Percentiles rank a stretch among this genome's conserved stretches.
These are phyloP conservation scores for Eucalyptus sideroxylon DNA, from an alignment of 345 rosid species.

Conservation along the genomic window DNA sequence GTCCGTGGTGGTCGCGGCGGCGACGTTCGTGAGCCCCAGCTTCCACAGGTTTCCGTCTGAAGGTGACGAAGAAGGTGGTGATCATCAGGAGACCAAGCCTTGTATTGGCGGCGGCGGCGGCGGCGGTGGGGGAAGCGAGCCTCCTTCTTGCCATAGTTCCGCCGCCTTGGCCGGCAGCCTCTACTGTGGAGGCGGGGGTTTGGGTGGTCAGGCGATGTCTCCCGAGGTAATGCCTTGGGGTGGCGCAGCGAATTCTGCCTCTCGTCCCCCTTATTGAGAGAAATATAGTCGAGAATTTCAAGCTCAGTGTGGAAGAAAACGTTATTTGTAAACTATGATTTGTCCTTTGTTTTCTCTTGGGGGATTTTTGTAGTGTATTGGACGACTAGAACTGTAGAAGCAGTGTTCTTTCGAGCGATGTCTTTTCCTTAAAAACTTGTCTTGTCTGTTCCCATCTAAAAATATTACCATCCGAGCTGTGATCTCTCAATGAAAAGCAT, in stretches of 20 bases:
- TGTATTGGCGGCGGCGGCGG: neutral
- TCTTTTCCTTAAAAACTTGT: neutral
- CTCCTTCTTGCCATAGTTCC: neutral
- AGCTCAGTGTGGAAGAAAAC: neutral
- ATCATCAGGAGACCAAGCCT: neutral
- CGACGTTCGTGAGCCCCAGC: slow-evolving; percentile 14
- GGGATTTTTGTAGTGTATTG: neutral
- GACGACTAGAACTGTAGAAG: neutral
- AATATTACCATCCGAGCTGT: neutral
- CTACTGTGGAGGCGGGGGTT: neutral
- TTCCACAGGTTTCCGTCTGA: slow-evolving; percentile 11
- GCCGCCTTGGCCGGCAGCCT: neutral
- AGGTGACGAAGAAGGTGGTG: neutral
- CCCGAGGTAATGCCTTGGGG: neutral
- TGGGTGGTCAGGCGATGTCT: neutral
- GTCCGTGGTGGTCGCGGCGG: slow-evolving; percentile 22
- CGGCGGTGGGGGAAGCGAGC: neutral
- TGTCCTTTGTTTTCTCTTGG: neutral
- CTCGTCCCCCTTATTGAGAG: neutral
- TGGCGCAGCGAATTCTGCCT: neutral
- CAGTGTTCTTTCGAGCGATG: neutral
- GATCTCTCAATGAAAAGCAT: neutral
- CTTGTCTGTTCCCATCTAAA: neutral
- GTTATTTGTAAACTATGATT: neutral
- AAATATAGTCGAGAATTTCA: neutral